A percentile compares a stretch with the other conserved stretches of the same genome.
Conservation (phyloP, 345 rosid species). For the Gossypium ekmanianum region DNA sequence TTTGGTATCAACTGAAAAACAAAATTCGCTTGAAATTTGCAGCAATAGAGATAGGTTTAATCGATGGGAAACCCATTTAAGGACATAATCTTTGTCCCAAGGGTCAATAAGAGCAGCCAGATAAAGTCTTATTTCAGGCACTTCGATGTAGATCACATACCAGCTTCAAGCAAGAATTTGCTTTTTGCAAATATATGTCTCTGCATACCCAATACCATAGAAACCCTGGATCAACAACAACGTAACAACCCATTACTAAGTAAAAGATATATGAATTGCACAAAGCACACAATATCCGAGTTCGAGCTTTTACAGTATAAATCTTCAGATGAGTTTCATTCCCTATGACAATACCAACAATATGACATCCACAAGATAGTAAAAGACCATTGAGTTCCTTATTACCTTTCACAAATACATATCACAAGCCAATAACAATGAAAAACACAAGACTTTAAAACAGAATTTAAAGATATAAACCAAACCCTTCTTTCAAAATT, state of each 20-base stretch:
- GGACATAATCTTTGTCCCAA: neutral
- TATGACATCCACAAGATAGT: conserved; percentile 29
- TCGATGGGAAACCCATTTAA: neutral
- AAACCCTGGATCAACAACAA: conserved; percentile 19
- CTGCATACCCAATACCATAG: neutral
- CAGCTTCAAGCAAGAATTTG: neutral
- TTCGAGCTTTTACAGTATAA: conserved; percentile 52
- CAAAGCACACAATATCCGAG: conserved; percentile 29
- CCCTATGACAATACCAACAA: conserved; percentile 37
- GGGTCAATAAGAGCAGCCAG: neutral
- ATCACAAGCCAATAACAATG: conserved; percentile 58
- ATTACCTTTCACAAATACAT: conserved; percentile 60
- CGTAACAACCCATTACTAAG: conserved; percentile 13
- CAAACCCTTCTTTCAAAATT: conserved; percentile 71
- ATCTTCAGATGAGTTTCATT: conserved; percentile 32
- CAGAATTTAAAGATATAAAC: conserved; percentile 35
- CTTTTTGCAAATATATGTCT: conserved; percentile 2
- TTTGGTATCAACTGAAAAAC: neutral
- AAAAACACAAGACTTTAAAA: conserved; percentile 24
- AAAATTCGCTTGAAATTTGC: neutral
- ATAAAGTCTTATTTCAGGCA: neutral
- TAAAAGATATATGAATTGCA: conserved; percentile 37
- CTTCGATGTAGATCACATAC: neutral
- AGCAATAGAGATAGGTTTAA: neutral
- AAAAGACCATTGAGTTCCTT: conserved; percentile 42